Evolutionary conservation across 2,329 filamentous ascomycete species (phyloP).

Genomic region (Rhynchosporium graminicola): DNA sequence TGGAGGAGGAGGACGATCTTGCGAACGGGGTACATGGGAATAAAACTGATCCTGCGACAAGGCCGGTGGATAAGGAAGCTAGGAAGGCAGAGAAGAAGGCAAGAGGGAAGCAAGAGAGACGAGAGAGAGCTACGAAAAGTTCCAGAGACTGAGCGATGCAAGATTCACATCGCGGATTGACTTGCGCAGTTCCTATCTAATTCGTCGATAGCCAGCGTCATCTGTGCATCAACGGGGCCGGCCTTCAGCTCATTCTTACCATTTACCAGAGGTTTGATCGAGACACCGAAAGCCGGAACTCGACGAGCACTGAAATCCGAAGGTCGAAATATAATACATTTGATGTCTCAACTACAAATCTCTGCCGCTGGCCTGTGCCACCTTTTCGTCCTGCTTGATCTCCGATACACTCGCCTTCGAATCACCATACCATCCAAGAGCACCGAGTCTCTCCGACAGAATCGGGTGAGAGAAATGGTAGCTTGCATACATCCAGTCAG

Average conservation of each 20-base stretch:
- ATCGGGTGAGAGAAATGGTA: conserved; percentile 99
- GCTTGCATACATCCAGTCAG: conserved; percentile 96
- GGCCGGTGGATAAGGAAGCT: conserved; percentile 42
- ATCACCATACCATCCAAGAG: conserved; percentile 80
- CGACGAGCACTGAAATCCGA: background rate
- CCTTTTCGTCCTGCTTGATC: conserved; percentile 56
- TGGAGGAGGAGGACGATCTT: conserved; percentile 39
- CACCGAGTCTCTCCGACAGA: conserved; percentile 86
- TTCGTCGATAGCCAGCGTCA: no score
- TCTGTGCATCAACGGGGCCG: no score
- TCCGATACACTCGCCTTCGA: conserved; percentile 53
- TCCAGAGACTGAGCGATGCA: conserved; percentile 22
- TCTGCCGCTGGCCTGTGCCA: conserved; percentile 71
- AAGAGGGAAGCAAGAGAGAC: conserved; percentile 58
- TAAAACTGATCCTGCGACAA: conserved; percentile 41
- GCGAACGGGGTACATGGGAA: conserved; percentile 41
- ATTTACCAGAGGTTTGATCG: no score
- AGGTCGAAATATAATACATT: conserved; percentile 8
- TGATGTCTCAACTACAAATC: conserved; percentile 59
- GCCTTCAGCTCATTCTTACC: no score
- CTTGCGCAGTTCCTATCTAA: no score
- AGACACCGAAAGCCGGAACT: no score
- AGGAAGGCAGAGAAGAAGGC: conserved; percentile 43
- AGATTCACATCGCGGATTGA: no score
- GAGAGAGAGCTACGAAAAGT: conserved; percentile 52